Base-by-base conservation (phyloP, 208 protist species). In the Leishmania guyanensis region DNA sequence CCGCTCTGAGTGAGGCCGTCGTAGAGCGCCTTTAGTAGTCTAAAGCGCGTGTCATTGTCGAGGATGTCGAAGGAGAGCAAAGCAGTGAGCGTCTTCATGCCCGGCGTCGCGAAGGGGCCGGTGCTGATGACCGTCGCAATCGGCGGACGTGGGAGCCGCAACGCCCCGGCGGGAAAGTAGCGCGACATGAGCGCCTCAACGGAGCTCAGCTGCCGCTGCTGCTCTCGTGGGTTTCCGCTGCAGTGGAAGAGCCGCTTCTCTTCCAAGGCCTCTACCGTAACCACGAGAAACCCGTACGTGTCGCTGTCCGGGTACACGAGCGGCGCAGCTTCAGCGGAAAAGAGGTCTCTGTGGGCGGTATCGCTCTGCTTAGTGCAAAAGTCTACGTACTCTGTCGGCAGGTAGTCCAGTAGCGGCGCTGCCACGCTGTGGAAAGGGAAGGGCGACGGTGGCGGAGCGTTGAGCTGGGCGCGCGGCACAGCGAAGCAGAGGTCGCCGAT, bases 331-430 rank as follows among this genome's bases (percentile, higher is more conserved):
- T 22, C 62, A 5, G n/a, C 71, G 17, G 26, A 53, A 39, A 78
- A 78, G 64, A 73, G 65, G 80, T 68, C 77, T 46, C 72, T 73
- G 71, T 60, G 77, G 1, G 66, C 62, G 26, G n/a, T 51, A 51
- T 33, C 14, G 20, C 16, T 43, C 60, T 39, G 64, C 68, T 12
- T 39, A 12, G 54, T 69, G 68, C 58, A 79, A 78, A 84, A 84
- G 16, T 84, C 81, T 5, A 94, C 69, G 68, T 83, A 81, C 74
- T 94, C 91, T 9, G 60, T 29, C 8, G 88, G 82, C n/a, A 86
- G 80, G 66, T 94, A 94, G 79, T 93, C 89, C 17, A 94, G 75
- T 56, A 92, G 71, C 39, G 91, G 89, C 0, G 89, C 84, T 5
- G 84, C 78, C 68, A 89, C 43, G 74, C 83, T 84, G 75, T 72